Evolutionary conservation across 768 basidiomycete species (phyloP), one percentile per base, ranked within the genome.

Genomic region (Mrakia frigida): DNA sequence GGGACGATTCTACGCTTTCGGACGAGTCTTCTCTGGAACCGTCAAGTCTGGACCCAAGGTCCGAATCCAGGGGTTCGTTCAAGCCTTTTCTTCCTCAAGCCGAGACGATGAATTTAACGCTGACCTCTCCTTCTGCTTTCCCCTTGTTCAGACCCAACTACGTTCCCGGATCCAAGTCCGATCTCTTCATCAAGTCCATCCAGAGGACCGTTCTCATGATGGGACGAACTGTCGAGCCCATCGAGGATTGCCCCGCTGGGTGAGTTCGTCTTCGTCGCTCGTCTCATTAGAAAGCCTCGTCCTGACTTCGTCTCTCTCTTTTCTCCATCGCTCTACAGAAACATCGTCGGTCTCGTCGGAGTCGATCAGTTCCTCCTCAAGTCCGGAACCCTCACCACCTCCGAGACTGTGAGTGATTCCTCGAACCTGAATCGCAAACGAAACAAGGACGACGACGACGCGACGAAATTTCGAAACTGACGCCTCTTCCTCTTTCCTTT

Each of bases 351-450:
- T 88, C 92, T 99, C 83, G 96, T 98, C 86, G 97, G 97, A 87
- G 92, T 99, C 81, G 97, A 99, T 86, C 97, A 99, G 86, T 99
- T 98, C 93, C 86, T 99, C 87, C 91, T 99, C 84, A 99, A 99
- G 90, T 94, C 90, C 80, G 97, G 97, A 84, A 99, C 97, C 79
- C 89, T 99, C 82, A 99, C 97, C 78, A 90, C 92, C 78, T 94
- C 94, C 69, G 97, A 98, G 86, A 97, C 94, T 73, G 74, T 72
- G 2, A 3, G 70, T 72, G 11, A 4, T 56, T 13, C n/a, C 28
- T 56, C 31, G 28, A 31, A n/a, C 18, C 10, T 18, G 70, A 33
- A 2, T 50, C 11, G 43, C 43, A 14, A 46, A 46, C 13, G 46
- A 50, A 50, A 50, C 43, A 14, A 18, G 46, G 3, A 14, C 16